Base-by-base conservation (phyloP, 2,329 filamentous ascomycete species). In the Chaetoscypha palmicola region DNA sequence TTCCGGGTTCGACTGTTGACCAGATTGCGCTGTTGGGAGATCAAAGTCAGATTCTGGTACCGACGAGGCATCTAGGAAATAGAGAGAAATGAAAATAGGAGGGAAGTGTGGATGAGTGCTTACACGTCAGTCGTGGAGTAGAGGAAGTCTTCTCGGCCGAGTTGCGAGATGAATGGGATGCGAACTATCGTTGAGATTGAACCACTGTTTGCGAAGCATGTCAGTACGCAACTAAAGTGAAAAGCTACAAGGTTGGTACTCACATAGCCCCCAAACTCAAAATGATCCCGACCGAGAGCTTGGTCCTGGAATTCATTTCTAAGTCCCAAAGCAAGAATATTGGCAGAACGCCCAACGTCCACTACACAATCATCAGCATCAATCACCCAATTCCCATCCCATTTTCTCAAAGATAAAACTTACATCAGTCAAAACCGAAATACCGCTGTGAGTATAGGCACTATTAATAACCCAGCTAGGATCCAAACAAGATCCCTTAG, bases 201-300 rank as follows among this genome's bases (percentile, higher is more conserved):
- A 4, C 50, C 55, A 34, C 53, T 57, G 16, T 24, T 12, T 17
- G 17, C 12, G 8, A 28, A n/a, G n/a, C n/a, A n/a, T n/a, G n/a
- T n/a, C n/a, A n/a, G n/a, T n/a, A n/a, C n/a, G n/a, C n/a, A n/a
- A n/a, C n/a, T 10, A 3, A 34, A 3, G 32, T n/a, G 35, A 11
- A 2, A 22, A 28, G n/a, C n/a, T n/a, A n/a, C n/a, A n/a, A n/a
- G n/a, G n/a, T n/a, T n/a, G n/a, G n/a, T n/a, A 59, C 63, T 56
- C 59, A 74, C 71, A 76, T 56, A 46, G 72, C 66, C 10, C 67
- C 73, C 60, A 76, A 67, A 31, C 69, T 65, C 2, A 77, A 56
- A 37, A 78, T 65, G 2, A 67, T 51, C 3, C 65, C 67, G 21
- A 77, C 63, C 12, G 67, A 61, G 4, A 67, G 41, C 51, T 74